phyloP scores from a whole-genome alignment of 2,329 filamentous ascomycete genomes.

The Fusarium sp. region DNA sequence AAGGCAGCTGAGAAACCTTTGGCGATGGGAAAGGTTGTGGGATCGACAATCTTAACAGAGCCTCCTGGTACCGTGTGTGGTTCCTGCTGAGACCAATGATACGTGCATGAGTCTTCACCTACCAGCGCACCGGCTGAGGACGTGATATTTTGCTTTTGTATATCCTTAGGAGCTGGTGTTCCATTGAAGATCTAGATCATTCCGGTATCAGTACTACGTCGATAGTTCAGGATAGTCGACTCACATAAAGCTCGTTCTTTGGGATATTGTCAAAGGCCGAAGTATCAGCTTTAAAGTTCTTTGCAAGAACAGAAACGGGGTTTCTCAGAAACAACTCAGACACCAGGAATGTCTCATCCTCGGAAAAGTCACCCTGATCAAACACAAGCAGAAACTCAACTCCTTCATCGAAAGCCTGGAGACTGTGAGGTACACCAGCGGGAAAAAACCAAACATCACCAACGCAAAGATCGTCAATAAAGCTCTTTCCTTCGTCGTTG shows the following conservation, averaged over 20 bases:
- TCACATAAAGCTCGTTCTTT: conserved; percentile 23
- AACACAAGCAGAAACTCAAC: conserved; percentile 21
- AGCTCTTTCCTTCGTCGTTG: conserved; percentile 17
- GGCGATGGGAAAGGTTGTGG: conserved; percentile 16
- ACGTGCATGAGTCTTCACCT: conserved; percentile 19
- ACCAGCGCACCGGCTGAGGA: neutral
- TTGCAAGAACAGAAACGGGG: conserved; percentile 22
- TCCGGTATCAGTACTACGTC: accelerated
- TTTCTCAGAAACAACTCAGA: conserved; percentile 22
- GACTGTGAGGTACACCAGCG: conserved; percentile 18
- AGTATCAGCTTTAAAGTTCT: conserved; percentile 27
- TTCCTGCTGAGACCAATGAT: conserved; percentile 28
- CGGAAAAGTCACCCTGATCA: conserved; percentile 16
- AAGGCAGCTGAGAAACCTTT: conserved; percentile 17
- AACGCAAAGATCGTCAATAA: conserved; percentile 16
- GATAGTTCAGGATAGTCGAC: accelerated
- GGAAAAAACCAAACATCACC: conserved; percentile 30
- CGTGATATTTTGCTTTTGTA: conserved; percentile 15
- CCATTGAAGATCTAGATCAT: conserved; percentile 14
- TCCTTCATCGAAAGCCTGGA: conserved; percentile 16
- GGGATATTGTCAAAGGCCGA: conserved; percentile 23
- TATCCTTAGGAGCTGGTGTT: conserved; percentile 18
- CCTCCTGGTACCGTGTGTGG: conserved; percentile 23
- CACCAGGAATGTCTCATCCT: conserved; percentile 27
- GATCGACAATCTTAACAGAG: conserved; percentile 18